A percentile compares a stretch with the other conserved stretches of the same genome.
phyloP scores from a whole-genome alignment of 2,329 filamentous ascomycete species.

The Penicillium sp. region DNA sequence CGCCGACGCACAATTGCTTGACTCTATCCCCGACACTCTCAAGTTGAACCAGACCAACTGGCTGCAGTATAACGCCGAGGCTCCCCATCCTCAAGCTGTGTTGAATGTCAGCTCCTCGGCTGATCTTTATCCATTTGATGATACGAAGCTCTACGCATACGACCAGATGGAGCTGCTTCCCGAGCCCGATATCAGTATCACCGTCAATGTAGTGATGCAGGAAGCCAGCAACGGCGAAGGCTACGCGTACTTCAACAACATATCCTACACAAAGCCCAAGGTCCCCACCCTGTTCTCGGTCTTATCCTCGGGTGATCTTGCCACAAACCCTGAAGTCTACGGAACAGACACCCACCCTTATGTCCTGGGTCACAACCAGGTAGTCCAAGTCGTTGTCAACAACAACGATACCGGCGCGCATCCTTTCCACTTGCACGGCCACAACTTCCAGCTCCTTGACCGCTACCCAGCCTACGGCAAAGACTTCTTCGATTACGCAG shows the following conservation, averaged over 20 bases:
- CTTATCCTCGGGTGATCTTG: slow-evolving; percentile 42
- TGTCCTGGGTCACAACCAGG: slow-evolving; percentile 37
- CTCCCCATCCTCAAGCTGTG: slow-evolving; percentile 21
- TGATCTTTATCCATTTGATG: slow-evolving; percentile 69
- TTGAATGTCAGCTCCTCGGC: slow-evolving; percentile 14
- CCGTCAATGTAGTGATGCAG: slow-evolving; percentile 66
- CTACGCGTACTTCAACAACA: slow-evolving; percentile 39
- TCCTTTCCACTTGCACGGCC: slow-evolving; percentile 54
- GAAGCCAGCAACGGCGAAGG: slow-evolving; percentile 66
- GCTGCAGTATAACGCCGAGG: slow-evolving; percentile 65
- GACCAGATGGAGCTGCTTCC: slow-evolving; percentile 64
- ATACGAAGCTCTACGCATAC: slow-evolving; percentile 67
- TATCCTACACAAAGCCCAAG: slow-evolving; percentile 22
- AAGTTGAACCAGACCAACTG: slow-evolving; percentile 50
- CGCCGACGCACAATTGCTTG: slow-evolving; percentile 26
- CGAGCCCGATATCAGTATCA: slow-evolving; percentile 56
- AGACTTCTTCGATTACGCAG: slow-evolving; percentile 53
- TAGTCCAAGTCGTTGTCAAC: slow-evolving; percentile 47
- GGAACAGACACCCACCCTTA: slow-evolving; percentile 59
- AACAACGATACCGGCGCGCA: slow-evolving; percentile 45
- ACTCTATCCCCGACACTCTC: slow-evolving; percentile 34
- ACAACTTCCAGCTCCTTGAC: slow-evolving; percentile 67
- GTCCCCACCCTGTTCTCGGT: slow-evolving; percentile 27
- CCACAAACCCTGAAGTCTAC: slow-evolving; percentile 61
- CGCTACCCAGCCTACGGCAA: slow-evolving; percentile 58